phyloP scores from a whole-genome alignment of 768 basidiomycete genomes.

The Macrolepiota fuliginosa region DNA sequence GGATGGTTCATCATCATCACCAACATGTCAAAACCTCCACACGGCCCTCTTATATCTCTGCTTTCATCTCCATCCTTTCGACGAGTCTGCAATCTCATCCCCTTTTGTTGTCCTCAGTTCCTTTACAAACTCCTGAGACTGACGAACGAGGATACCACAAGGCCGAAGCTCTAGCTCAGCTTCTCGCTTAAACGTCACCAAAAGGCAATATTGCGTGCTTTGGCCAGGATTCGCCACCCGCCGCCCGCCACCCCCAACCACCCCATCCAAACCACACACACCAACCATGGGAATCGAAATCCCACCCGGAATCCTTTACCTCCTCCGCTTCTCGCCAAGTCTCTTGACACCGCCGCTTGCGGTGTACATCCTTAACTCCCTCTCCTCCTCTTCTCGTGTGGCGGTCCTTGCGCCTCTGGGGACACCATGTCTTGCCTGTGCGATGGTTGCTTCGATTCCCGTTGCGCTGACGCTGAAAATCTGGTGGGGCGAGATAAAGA shows the following conservation, averaged over 20 bases:
- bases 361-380: conserved; percentile 14
- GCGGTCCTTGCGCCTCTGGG: background rate
- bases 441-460: conserved; percentile 19
- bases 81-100: too few relatives aligned
- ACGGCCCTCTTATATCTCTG: too few relatives aligned
- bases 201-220: too few relatives aligned
- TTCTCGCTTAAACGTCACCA: background rate
- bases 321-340: conserved; percentile 18
- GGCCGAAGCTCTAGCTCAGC: background rate
- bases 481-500: conserved; percentile 15
- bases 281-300: conserved; percentile 15
- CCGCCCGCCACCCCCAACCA: too few relatives aligned
- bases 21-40: too few relatives aligned
- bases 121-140: background rate
- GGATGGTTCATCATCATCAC: too few relatives aligned
- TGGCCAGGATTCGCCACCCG: too few relatives aligned
- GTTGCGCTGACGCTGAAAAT: conserved; percentile 16
- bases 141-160: background rate
- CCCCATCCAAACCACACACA: too few relatives aligned
- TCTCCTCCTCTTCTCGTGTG: background rate
- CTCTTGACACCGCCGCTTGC: conserved; percentile 21
- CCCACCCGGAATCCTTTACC: conserved; percentile 25
- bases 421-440: background rate
- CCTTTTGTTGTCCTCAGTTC: too few relatives aligned
- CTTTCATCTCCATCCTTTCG: too few relatives aligned